These are phyloP conservation scores for Suillus occidentalis DNA, from an alignment of 768 basidiomycete genomes.

Conservation along the genomic window DNA sequence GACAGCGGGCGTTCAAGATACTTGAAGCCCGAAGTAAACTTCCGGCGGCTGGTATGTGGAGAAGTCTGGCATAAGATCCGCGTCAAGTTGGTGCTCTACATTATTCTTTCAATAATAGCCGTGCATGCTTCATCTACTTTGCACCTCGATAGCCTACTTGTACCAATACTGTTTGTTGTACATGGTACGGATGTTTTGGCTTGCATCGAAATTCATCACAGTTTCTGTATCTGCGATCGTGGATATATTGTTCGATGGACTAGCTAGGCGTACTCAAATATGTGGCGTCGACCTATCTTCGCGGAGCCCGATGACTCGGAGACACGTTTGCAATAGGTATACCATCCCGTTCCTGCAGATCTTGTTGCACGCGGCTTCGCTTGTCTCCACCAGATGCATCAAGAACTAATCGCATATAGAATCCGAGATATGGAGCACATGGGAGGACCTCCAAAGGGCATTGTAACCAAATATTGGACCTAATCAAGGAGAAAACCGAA, in stretches of 20 bases:
- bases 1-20: slow-evolving; percentile 65
- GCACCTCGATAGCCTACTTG: slow-evolving; percentile 35
- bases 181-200: slow-evolving; percentile 16
- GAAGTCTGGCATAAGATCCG: slow-evolving; percentile 58
- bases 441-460: slow-evolving; percentile 55
- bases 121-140: slow-evolving; percentile 28
- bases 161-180: slow-evolving; percentile 6
- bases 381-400: slow-evolving; percentile 39
- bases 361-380: slow-evolving; percentile 64
- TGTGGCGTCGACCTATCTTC: too few relatives aligned
- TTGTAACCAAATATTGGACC: slow-evolving; percentile 62
- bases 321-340: too few relatives aligned
- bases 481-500: too few relatives aligned
- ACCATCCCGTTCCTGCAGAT: slow-evolving; percentile 57
- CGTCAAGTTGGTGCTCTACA: slow-evolving; percentile 18
- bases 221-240: not conserved
- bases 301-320: not conserved
- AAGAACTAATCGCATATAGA: slow-evolving; percentile 43
- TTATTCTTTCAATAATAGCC: slow-evolving; percentile 34
- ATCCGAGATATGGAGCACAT: slow-evolving; percentile 51
- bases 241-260: not conserved
- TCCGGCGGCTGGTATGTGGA: slow-evolving; percentile 78
- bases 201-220: slow-evolving; percentile 29
- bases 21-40: slow-evolving; percentile 67
- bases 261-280: not conserved